Percentiles rank a stretch among this genome's conserved stretches.
Conservation (phyloP, 306 rosid species). For the Gastrolobium villosum region DNA sequence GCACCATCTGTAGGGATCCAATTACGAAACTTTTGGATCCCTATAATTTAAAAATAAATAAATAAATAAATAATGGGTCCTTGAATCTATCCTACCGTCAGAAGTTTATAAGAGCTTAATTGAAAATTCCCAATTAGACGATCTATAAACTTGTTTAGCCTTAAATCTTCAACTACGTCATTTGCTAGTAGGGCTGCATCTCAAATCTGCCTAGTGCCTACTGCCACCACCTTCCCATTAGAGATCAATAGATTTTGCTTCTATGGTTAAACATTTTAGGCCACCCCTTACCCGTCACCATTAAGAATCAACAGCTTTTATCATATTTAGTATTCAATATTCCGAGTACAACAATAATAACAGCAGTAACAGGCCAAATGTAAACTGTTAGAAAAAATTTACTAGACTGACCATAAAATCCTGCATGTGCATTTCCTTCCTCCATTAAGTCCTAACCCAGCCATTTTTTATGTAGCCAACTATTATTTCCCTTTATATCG, state of each 20-base stretch:
- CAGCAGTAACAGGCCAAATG: conserved; percentile 17
- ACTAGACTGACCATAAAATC: conserved; percentile 24
- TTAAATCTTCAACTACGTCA: background rate
- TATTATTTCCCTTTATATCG: conserved; percentile 37
- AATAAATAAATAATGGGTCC: background rate
- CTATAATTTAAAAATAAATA: background rate
- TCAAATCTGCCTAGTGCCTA: background rate
- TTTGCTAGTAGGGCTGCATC: background rate
- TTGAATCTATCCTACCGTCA: background rate
- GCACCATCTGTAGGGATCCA: background rate
- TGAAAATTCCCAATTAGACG: conserved; percentile 2
- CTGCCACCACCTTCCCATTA: background rate
- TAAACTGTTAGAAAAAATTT: background rate
- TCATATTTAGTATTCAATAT: background rate
- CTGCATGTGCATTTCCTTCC: background rate
- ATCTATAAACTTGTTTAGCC: background rate
- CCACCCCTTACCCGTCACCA: background rate
- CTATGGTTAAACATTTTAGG: conserved; percentile 6
- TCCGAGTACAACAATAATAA: background rate
- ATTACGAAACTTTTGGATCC: background rate
- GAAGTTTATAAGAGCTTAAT: background rate
- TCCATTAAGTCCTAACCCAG: background rate
- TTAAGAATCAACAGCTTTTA: conserved; percentile 15
- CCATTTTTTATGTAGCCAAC: conserved; percentile 21
- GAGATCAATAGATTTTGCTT: conserved; percentile 5